These are phyloP conservation scores for Mimosa bimucronata DNA, from an alignment of 306 rosid species.

Conservation along the genomic window DNA sequence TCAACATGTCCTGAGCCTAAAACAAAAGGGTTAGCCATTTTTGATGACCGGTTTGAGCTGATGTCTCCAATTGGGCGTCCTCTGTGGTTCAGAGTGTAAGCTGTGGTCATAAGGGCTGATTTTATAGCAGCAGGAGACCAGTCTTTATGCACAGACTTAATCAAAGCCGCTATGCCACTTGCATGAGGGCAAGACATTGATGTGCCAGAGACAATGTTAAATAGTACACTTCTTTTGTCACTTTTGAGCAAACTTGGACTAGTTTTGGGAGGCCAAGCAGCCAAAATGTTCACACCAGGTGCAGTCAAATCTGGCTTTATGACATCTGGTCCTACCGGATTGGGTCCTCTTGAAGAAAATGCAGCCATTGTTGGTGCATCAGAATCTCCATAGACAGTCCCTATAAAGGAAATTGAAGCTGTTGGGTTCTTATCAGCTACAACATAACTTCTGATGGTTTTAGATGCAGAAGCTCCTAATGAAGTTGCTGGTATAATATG, in stretches of 20 bases:
- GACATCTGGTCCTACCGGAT: slow-evolving; percentile 47
- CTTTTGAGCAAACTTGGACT: slow-evolving; percentile 51
- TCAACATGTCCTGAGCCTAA: slow-evolving; percentile 77
- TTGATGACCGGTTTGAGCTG: slow-evolving; percentile 32
- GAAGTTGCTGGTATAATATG: slow-evolving; percentile 68
- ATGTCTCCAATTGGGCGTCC: slow-evolving; percentile 49
- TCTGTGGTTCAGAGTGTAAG: slow-evolving; percentile 57
- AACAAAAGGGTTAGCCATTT: slow-evolving; percentile 60
- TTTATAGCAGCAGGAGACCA: slow-evolving; percentile 79
- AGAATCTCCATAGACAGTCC: slow-evolving; percentile 53
- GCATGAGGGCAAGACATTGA: slow-evolving; percentile 91
- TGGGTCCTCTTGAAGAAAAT: slow-evolving; percentile 82
- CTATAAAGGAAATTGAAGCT: slow-evolving; percentile 56
- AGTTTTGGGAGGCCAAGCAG: slow-evolving; percentile 68
- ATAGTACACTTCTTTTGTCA: slow-evolving; percentile 61
- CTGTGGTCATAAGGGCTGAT: slow-evolving; percentile 80
- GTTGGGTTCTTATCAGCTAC: slow-evolving; percentile 36
- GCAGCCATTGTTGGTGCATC: slow-evolving; percentile 72
- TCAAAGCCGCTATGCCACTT: slow-evolving; percentile 66
- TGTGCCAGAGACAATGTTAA: slow-evolving; percentile 74
- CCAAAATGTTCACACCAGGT: slow-evolving; percentile 80
- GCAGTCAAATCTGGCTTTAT: slow-evolving; percentile 82
- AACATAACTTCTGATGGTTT: slow-evolving; percentile 41
- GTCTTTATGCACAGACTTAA: slow-evolving; percentile 53
- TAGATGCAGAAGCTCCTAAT: slow-evolving; percentile 61